Conservation (phyloP, 495 filamentous ascomycete genomes). For the Aspergillus hancockii region DNA sequence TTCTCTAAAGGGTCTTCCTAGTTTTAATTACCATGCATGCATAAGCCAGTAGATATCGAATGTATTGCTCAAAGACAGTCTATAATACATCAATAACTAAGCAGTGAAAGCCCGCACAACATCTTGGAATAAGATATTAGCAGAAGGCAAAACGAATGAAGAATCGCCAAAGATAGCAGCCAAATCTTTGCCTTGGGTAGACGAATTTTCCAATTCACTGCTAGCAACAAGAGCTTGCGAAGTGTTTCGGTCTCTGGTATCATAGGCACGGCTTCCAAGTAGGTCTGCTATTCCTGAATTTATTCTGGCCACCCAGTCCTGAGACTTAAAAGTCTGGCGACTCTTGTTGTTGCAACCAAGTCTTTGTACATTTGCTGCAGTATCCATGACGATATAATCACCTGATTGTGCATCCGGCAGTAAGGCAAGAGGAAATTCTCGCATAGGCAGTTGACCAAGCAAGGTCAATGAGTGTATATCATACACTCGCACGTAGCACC, state of each 20-base stretch:
- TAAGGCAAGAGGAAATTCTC: conserved; percentile 33
- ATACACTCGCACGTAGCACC: conserved; percentile 36
- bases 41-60: neutral
- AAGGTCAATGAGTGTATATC: conserved; percentile 35
- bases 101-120: conserved; percentile 51
- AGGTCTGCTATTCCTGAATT: conserved; percentile 50
- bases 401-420: conserved; percentile 48
- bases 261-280: conserved; percentile 40
- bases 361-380: conserved; percentile 43
- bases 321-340: conserved; percentile 50
- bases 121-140: conserved; percentile 75
- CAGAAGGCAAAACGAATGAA: conserved; percentile 73
- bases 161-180: conserved; percentile 72
- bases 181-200: conserved; percentile 65
- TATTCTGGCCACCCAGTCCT: conserved; percentile 39
- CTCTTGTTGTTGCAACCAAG: conserved; percentile 58
- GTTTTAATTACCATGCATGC: neutral
- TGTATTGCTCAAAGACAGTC: neutral
- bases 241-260: conserved; percentile 17
- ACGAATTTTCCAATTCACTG: conserved; percentile 45
- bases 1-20: too few relatives aligned
- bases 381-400: conserved; percentile 59
- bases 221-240: conserved; percentile 26
- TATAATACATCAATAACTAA: conserved; percentile 6
- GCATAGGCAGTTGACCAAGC: conserved; percentile 29